Evolutionary conservation across 2,329 filamentous ascomycete genomes (phyloP), one percentile per base, ranked within the genome.

Genomic region (Thelonectria olida): DNA sequence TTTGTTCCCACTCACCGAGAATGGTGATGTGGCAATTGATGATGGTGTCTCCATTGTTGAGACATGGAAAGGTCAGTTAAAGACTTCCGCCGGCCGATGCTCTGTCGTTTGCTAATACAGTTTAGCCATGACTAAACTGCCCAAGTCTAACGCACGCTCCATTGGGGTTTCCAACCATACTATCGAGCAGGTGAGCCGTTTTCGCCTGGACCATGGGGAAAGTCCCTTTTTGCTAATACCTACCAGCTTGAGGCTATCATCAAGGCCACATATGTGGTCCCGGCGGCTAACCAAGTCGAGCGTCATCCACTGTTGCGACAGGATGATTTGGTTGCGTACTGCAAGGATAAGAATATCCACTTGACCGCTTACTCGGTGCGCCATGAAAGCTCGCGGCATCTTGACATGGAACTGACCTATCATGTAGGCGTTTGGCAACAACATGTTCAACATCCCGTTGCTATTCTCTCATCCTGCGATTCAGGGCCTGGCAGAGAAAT

Each of bases 141-240:
- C 83, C 56, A 84, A 81, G 62, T 80, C 78, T 63, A 89, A 89
- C 73, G 86, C 85, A 67, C 83, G 83, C 74, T 86, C 88, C 78
- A 87, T 91, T 66, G 89, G 88, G 72, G 87, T 92, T 64, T 90
- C 88, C 75, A 92, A 92, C 82, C 91, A 90, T 72, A 84, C 81
- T 70, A 85, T 90, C 74, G 82, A 84, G 74, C 74, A 78, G 61
- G 72, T 73, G 66, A 38, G 17, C 34, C 6, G 19, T 39, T 8
- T 39, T n/a, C 36, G 7, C n/a, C 36, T 39, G 5, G 36, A 39
- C n/a, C 36, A 39, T 39, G 15, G 9, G n/a, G 36, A 12, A 39
- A 39, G 36, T 13, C 36, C n/a, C n/a, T 6, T 39, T 8, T 39
- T 13, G 36, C 36, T 39, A 39, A 39, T 39, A 6, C 36, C 36